These are phyloP conservation scores for Ustulina deusta DNA, from an alignment of 2,329 filamentous ascomycete species.

Conservation along the genomic window DNA sequence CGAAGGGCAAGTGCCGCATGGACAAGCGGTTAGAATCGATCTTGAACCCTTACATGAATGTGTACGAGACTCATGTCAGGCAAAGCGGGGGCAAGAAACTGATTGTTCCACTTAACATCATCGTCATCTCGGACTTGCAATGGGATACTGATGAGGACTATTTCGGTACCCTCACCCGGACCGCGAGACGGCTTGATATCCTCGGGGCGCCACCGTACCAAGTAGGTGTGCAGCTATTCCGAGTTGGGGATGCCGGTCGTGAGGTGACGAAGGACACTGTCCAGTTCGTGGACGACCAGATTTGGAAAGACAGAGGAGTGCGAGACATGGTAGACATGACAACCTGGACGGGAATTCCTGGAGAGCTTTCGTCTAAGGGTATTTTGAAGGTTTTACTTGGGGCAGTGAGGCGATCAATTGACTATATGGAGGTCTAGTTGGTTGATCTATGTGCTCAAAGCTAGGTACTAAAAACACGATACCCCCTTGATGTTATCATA, in stretches of 20 bases:
- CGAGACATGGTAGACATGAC: conserved; percentile 82
- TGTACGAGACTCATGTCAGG: conserved; percentile 22
- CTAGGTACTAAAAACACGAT: not conserved
- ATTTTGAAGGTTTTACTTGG: conserved; percentile 76
- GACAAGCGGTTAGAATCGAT: conserved; percentile 38
- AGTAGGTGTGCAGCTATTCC: conserved; percentile 81
- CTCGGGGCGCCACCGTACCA: conserved; percentile 73
- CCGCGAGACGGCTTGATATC: conserved; percentile 71
- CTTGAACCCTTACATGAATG: conserved; percentile 40
- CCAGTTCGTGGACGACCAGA: conserved; percentile 69
- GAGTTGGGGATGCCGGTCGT: conserved; percentile 72
- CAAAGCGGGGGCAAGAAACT: conserved; percentile 18
- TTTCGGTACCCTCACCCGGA: conserved; percentile 53
- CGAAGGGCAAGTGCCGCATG: conserved; percentile 42
- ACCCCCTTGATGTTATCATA: not conserved
- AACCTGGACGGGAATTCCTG: conserved; percentile 61
- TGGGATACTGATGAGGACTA: conserved; percentile 69
- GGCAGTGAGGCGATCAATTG: conserved; percentile 57
- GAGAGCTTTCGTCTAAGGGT: conserved; percentile 67
- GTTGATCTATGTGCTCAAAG: not conserved
- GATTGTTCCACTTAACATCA: conserved; percentile 75
- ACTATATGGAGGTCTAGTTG: conserved; percentile 36
- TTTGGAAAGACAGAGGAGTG: conserved; percentile 62
- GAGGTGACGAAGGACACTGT: conserved; percentile 63
- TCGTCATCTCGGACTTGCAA: conserved; percentile 78